These are phyloP conservation scores for Globisporangium nodosum DNA, from an alignment of 352 stramenopile species.

Conservation along the genomic window DNA sequence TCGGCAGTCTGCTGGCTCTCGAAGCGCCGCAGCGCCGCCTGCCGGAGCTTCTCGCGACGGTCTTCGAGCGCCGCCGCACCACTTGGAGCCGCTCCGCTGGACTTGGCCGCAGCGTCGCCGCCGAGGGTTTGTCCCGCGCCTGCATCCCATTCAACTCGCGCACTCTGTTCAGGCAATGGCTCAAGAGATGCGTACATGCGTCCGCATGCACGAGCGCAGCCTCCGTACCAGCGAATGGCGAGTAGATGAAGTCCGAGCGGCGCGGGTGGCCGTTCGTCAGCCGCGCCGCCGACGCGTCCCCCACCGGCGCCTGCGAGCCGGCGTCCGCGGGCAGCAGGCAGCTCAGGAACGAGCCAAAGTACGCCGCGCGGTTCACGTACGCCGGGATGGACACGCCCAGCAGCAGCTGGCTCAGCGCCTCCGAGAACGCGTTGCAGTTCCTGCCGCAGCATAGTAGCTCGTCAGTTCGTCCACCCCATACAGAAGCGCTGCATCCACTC, in stretches of 20 bases:
- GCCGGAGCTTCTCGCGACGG: slow-evolving; percentile 59
- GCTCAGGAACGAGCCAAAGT: slow-evolving; percentile 88
- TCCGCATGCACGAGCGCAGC: background rate
- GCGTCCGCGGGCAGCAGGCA: slow-evolving; percentile 64
- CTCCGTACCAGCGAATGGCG: slow-evolving; percentile 52
- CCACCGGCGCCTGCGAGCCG: slow-evolving; percentile 55
- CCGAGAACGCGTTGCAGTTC: slow-evolving; percentile 95
- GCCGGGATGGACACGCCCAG: slow-evolving; percentile 75
- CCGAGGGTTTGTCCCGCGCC: slow-evolving; percentile 39
- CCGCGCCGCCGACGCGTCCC: slow-evolving; percentile 9
- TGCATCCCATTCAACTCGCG: slow-evolving; percentile 9
- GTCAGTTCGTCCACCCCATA: background rate
- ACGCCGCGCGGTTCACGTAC: slow-evolving; percentile 92
- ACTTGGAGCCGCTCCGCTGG: background rate
- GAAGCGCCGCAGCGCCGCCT: slow-evolving; percentile 53
- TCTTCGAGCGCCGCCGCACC: slow-evolving; percentile 30
- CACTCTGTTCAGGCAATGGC: background rate
- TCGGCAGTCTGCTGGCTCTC: slow-evolving; percentile 15
- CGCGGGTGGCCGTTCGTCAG: slow-evolving; percentile 14
- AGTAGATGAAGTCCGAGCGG: slow-evolving; percentile 43
- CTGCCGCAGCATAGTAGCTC: slow-evolving; percentile 10
- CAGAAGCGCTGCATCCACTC: background rate
- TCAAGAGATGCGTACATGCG: no score
- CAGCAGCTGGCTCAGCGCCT: slow-evolving; percentile 81
- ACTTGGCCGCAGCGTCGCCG: background rate